Conservation (phyloP, 805 yeast genomes). For the Saturnispora galanensis region DNA sequence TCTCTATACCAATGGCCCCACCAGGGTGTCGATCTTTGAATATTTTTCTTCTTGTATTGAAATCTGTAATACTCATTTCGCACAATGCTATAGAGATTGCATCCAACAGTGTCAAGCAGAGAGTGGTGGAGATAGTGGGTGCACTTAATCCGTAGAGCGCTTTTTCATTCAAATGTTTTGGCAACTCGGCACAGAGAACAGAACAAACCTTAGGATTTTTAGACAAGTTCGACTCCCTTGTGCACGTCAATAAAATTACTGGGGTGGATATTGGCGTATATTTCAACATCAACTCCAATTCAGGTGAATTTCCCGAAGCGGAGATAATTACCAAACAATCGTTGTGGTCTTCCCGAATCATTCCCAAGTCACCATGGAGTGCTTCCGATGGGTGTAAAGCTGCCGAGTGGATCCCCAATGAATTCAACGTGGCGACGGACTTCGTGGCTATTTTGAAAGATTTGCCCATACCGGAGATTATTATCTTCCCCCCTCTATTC, state of each 20-base stretch:
- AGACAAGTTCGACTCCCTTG: constrained; percentile 45
- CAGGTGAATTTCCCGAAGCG: constrained; percentile 79
- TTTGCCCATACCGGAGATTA: constrained; percentile 79
- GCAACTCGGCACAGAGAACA: constrained; percentile 54
- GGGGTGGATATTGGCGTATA: constrained; percentile 48
- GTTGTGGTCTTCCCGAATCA: constrained; percentile 42
- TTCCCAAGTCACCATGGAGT: constrained; percentile 81
- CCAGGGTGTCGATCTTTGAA: constrained; percentile 83
- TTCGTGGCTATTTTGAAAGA: constrained; percentile 71
- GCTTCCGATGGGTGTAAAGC: constrained; percentile 80
- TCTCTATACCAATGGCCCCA: constrained; percentile 65
- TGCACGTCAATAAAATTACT: constrained; percentile 55
- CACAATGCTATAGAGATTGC: constrained; percentile 66
- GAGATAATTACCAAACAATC: constrained; percentile 59
- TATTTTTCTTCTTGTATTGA: constrained; percentile 37
- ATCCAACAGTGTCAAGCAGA: constrained; percentile 68
- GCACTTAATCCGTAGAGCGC: constrained; percentile 72
- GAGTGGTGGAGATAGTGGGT: constrained; percentile 77
- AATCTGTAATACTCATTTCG: constrained; percentile 54
- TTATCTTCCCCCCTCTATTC: constrained; percentile 52
- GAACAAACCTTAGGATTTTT: constrained; percentile 39
- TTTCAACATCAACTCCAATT: constrained; percentile 46
- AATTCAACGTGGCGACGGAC: constrained; percentile 72
- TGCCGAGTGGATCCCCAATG: constrained; percentile 61
- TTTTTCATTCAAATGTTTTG: constrained; percentile 46